Base-by-base conservation (phyloP, 2,329 filamentous ascomycete species). In the Cercospora zeina region DNA sequence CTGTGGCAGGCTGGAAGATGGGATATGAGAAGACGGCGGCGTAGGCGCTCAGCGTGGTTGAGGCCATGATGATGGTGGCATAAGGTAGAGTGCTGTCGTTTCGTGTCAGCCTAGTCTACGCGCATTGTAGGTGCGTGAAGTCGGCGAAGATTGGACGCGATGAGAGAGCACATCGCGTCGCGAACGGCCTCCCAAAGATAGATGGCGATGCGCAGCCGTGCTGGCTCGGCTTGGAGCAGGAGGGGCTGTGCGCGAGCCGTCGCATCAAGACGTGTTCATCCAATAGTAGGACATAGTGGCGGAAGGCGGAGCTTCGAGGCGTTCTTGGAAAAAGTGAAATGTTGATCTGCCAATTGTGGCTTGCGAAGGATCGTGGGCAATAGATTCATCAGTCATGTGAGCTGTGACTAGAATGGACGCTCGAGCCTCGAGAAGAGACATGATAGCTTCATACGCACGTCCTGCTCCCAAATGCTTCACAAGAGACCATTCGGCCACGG, bases 281-380 rank as follows among this genome's bases (percentile, higher is more conserved):
- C 55, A 58, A 58, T 58, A n/a, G 42, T 31, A 33, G 55, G 14
- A 21, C 30, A 39, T 14, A 21, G n/a, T 49, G 24, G 21, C 4
- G 36, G 16, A 9, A 58, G 37, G 55, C 55, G 24, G 55, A 58
- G 55, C 55, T 58, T 50, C 27, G 55, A 58, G 55, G 55, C 55
- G 55, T 58, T 49, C 55, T 58, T 58, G 55, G 55, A 49, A 39
- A 53, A 53, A 53, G 49, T 53, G 54, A 37, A 42, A 53, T 53
- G 34, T 56, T 56, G 54, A 56, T 42, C 54, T 31, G 49, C 49
- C 49, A 34, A 53, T 11, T n/a, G 49, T 31, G 49, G 27, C 49
- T 53, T 34, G 49, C 31, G 49, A 53, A 51, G 47, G 47, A 51
- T 51, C 47, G 24, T 19, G 3, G 21, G 16, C 21, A 16, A 19